Conservation (phyloP, 2,329 filamentous ascomycete species). For the Colletotrichum musae region DNA sequence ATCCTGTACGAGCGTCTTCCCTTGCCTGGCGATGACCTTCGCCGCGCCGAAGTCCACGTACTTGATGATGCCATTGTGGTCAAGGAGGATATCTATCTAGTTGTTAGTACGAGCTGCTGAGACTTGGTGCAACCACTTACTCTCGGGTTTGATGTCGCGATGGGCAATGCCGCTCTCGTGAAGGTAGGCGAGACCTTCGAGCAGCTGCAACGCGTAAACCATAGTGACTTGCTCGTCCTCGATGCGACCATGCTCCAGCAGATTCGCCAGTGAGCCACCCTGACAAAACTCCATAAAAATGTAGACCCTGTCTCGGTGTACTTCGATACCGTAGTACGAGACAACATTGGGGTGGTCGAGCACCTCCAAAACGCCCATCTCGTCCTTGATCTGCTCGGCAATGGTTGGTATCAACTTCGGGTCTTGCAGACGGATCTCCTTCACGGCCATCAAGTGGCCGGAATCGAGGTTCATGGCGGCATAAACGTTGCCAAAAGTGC, state of each 20-base stretch:
- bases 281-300: slow-evolving; percentile 99
- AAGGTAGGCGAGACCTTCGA: slow-evolving; percentile 94
- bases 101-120: slow-evolving; percentile 40
- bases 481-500: slow-evolving; percentile 97
- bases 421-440: slow-evolving; percentile 97
- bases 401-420: slow-evolving; percentile 96
- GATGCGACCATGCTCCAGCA: slow-evolving; percentile 95
- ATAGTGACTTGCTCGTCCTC: slow-evolving; percentile 98
- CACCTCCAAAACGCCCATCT: slow-evolving; percentile 96
- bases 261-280: slow-evolving; percentile 88
- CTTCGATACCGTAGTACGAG: slow-evolving; percentile 97
- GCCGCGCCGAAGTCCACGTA: slow-evolving; percentile 99
- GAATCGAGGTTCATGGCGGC: slow-evolving; percentile 97
- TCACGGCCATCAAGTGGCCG: slow-evolving; percentile 97
- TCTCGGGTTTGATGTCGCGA: slow-evolving; percentile 98
- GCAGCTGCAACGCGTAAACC: slow-evolving; percentile 93
- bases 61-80: slow-evolving; percentile 98
- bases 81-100: slow-evolving; percentile 85
- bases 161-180: slow-evolving; percentile 94
- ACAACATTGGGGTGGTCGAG: slow-evolving; percentile 98
- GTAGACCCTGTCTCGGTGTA: slow-evolving; percentile 98
- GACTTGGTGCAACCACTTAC: slow-evolving; percentile 65
- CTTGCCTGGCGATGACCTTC: slow-evolving; percentile 95
- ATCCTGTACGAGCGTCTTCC: slow-evolving; percentile 83
- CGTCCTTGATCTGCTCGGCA: slow-evolving; percentile 93